phyloP scores from a whole-genome alignment of 2,329 filamentous ascomycete genomes.

The Exophiala phaeomuriformis region DNA sequence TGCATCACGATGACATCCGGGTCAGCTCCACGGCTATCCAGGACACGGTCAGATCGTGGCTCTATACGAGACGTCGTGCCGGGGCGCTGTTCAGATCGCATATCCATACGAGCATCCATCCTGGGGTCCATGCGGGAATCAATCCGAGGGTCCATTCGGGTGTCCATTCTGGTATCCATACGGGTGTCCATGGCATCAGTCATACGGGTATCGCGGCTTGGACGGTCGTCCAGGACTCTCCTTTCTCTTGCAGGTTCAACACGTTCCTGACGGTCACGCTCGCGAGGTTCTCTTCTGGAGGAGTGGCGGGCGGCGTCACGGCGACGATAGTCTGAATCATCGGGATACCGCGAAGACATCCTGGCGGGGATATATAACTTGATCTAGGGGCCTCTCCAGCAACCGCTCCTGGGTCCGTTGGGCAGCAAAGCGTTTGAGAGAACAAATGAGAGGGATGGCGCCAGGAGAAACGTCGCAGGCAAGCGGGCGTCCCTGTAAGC shows the following conservation, averaged over 20 bases:
- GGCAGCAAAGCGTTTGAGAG: constrained; percentile 18
- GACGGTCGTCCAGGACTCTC: constrained; percentile 17
- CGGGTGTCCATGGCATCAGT: constrained; percentile 17
- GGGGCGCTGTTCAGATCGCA: constrained; percentile 15
- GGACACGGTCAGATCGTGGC: constrained; percentile 15
- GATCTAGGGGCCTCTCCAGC: constrained; percentile 2
- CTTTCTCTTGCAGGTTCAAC: constrained; percentile 16
- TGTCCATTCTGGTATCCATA: constrained; percentile 3
- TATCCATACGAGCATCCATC: constrained; percentile 8
- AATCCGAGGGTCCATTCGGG: constrained; percentile 7
- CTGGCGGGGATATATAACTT: constrained; percentile 13
- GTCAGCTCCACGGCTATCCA: constrained; percentile 14
- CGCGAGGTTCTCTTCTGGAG: constrained; percentile 16
- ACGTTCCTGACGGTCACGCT: constrained; percentile 5
- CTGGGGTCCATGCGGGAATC: constrained; percentile 10
- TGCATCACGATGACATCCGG: constrained; percentile 8
- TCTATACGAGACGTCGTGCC: constrained; percentile 16
- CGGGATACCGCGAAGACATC: constrained; percentile 20
- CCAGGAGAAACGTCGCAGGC: constrained; percentile 14
- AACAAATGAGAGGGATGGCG: constrained; percentile 19
- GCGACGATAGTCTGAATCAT: constrained; percentile 22
- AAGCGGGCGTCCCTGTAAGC: constrained; percentile 15
- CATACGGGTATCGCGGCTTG: constrained; percentile 19
- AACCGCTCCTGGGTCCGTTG: constrained; percentile 15
- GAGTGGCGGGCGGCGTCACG: constrained; percentile 11